These are phyloP conservation scores for Ramularia endophylla DNA, from an alignment of 2,329 filamentous ascomycete genomes.

Conservation along the genomic window DNA sequence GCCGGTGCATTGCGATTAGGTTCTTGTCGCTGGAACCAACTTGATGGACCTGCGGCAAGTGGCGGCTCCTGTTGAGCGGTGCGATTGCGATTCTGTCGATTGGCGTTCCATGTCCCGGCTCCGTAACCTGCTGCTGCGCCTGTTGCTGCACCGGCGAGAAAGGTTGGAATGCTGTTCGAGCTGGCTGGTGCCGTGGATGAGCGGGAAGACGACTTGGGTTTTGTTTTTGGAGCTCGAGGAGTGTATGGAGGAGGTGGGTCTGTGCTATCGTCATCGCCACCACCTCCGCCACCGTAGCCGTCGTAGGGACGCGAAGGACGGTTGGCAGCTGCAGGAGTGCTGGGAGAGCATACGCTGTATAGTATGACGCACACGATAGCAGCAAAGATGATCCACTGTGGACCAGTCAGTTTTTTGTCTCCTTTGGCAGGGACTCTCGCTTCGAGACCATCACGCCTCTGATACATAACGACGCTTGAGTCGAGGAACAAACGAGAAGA, in stretches of 20 bases:
- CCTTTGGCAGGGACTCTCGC: no score
- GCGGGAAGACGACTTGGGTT: conserved; percentile 3
- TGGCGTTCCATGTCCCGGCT: conserved; percentile 17
- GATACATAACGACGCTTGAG: no score
- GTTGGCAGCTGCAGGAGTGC: conserved; percentile 13
- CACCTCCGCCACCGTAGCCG: conserved; percentile 34
- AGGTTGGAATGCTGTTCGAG: conserved; percentile 49
- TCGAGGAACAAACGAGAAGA: no score
- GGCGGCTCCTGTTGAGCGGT: conserved; percentile 8
- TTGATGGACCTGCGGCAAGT: conserved; percentile 25
- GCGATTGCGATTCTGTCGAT: conserved; percentile 27
- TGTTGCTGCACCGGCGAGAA: conserved; percentile 64
- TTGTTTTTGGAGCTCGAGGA: conserved; percentile 16
- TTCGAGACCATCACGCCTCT: no score
- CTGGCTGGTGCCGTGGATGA: conserved; percentile 7
- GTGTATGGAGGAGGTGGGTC: conserved; percentile 48
- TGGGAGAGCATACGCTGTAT: conserved; percentile 25
- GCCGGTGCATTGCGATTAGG: not conserved
- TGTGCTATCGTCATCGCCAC: conserved; percentile 39
- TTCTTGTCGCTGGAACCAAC: conserved; percentile 15
- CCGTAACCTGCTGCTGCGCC: conserved; percentile 20
- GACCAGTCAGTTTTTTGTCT: no score
- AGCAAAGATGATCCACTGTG: conserved; percentile 11
- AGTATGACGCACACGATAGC: conserved; percentile 26
- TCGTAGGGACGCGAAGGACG: conserved; percentile 4